phyloP scores from a whole-genome alignment of 495 filamentous ascomycete genomes.

The Penicillium antarcticum region DNA sequence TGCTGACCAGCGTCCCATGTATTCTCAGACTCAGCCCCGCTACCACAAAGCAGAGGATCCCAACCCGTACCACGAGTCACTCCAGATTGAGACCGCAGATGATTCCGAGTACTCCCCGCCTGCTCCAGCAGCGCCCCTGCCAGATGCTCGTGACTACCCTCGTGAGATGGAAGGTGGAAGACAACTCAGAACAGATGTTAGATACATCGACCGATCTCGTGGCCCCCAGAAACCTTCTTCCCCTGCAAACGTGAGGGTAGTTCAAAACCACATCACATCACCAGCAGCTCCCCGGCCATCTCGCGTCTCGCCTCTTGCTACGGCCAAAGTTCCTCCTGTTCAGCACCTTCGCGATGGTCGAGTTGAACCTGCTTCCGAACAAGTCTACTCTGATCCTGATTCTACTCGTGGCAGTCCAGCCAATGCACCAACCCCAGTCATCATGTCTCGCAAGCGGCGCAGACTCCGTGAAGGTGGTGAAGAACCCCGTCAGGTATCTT shows the following conservation, averaged over 20 bases:
- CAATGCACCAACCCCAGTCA: conserved; percentile 25
- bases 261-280: conserved; percentile 61
- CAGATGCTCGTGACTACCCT: conserved; percentile 27
- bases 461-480: conserved; percentile 36
- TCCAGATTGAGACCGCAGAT: conserved; percentile 31
- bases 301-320: conserved; percentile 72
- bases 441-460: conserved; percentile 48
- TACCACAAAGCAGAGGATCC: conserved; percentile 15
- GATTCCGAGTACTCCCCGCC: conserved; percentile 52
- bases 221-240: conserved; percentile 23
- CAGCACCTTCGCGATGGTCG: conserved; percentile 29
- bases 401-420: conserved; percentile 34
- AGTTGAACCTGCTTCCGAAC: conserved; percentile 21
- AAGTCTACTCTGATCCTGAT: conserved; percentile 22
- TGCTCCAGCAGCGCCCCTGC: conserved; percentile 37
- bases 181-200: conserved; percentile 15
- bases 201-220: conserved; percentile 18
- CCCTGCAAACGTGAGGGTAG: conserved; percentile 40
- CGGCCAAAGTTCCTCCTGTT: conserved; percentile 54
- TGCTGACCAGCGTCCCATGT: conserved; percentile 36
- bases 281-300: conserved; percentile 80
- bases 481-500: conserved; percentile 23
- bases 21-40: conserved; percentile 29
- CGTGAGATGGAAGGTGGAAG: conserved; percentile 18
- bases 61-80: conserved; percentile 18